phyloP scores from a whole-genome alignment of 2,329 filamentous ascomycete genomes.

The Epichloe gansuensis region DNA sequence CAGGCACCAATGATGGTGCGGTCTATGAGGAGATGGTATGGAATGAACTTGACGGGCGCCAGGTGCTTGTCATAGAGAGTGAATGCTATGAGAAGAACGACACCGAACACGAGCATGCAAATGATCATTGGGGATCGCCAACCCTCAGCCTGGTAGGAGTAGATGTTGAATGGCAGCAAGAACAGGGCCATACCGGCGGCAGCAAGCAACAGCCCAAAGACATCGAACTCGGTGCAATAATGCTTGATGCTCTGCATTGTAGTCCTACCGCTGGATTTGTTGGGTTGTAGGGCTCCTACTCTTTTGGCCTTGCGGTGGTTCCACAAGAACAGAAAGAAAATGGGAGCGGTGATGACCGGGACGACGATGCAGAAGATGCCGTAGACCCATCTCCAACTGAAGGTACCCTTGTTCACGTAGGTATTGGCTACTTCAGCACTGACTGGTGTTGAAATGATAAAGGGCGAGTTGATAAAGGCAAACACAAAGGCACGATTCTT shows the following conservation, averaged over 20 bases:
- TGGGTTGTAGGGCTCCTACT: constrained; percentile 16
- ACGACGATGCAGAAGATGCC: constrained; percentile 49
- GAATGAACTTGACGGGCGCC: constrained; percentile 46
- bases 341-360: constrained; percentile 38
- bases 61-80: constrained; percentile 44
- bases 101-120: constrained; percentile 49
- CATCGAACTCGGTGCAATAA: constrained; percentile 46
- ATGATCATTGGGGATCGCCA: constrained; percentile 45
- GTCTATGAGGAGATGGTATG: constrained; percentile 35
- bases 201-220: not conserved
- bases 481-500: constrained; percentile 26
- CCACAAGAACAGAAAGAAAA: constrained; percentile 40
- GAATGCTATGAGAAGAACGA: constrained; percentile 43
- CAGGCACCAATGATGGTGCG: constrained; percentile 41
- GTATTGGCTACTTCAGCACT: constrained; percentile 16
- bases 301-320: constrained; percentile 44
- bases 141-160: constrained; percentile 30
- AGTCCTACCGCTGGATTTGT: not conserved
- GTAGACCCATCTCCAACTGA: constrained; percentile 30
- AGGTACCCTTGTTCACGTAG: constrained; percentile 11
- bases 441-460: constrained; percentile 32
- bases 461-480: constrained; percentile 28
- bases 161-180: constrained; percentile 52
- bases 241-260: constrained; percentile 32
- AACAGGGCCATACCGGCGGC: constrained; percentile 45